Evolutionary conservation across 2,329 filamentous ascomycete species (phyloP), one percentile per base, ranked within the genome.

Genomic region (Fusarium robinianum): DNA sequence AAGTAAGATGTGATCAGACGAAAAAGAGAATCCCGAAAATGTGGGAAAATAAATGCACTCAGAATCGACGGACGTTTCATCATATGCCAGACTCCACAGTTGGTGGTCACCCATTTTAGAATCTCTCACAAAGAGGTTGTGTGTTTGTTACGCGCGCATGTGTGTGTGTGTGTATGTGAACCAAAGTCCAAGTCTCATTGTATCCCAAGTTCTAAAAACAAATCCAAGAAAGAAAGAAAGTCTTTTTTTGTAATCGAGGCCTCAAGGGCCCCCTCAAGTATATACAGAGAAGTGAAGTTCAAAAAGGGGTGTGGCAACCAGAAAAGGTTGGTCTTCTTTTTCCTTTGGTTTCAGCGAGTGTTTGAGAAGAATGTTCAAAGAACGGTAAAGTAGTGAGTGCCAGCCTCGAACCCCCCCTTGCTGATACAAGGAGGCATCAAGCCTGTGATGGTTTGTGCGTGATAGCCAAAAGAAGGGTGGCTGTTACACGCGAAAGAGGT

Each of bases 371-470:
- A 45, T 49, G 47, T 54, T 41, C 34, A 37, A 38, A 44, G 46
- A 54, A 55, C 50, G 35, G 38, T 38, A 50, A n/a, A n/a, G n/a
- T n/a, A 64, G 47, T 38, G 62, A 65, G 56, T 61, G 62, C 60
- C 58, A 65, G 62, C 46, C 55, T 53, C 49, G 41, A 60, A n/a
- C n/a, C 23, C 42, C 46, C 56, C 46, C 57, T 53, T 57, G 50
- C 36, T 33, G 16, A 48, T 41, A 49, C 55, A 49, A 53, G 46
- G 57, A 63, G 39, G 42, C 51, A 48, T 58, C 57, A 54, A 60
- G 51, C 50, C 58, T 63, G 55, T 63, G 41, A 57, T 49, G 41
- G 10, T 34, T 30, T 41, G 22, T 47, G 31, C 38, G 34, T 43
- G 41, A 56, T 46, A 38, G 29, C 45, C 33, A 35, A 32, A 52